Base-by-base conservation (phyloP, 2,329 filamentous ascomycete genomes). In the Cryphonectria naterciae region DNA sequence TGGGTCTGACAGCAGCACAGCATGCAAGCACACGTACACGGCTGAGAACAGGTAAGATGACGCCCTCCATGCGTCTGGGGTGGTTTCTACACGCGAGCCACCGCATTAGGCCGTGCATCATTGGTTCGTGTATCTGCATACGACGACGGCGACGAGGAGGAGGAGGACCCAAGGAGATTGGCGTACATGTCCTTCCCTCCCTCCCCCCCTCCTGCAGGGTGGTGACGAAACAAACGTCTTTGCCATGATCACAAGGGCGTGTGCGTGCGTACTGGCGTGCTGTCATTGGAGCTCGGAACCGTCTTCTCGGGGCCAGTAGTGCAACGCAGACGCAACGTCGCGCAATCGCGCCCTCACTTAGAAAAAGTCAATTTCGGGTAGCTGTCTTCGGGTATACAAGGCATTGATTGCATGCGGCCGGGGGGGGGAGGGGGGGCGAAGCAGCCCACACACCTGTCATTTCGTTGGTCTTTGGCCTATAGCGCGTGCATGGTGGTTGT, bases 271-370 rank as follows among this genome's bases (percentile, higher is more conserved):
- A 22, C 43, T 19, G 25, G 28, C n/a, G 11, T 62, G 37, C 63
- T 71, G 63, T 63, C 32, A 69, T 71, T 71, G 70, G 67, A 63
- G 63, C 35, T 60, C 56, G 39, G 67, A 39, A 64, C 63, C 70
- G 70, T 49, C 28, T 65, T 32, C 54, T 60, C 39, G 62, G 67
- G 32, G 35, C 41, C 32, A 43, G 54, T 35, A 65, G 39, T 46
- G 25, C 41, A 61, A 25, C 15, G 39, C 43, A 43, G 19, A 15
- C 13, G 46, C 25, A 43, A 11, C 46, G n/a, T 67, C 54, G 43
- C 56, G 64, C 52, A 22, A 39, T 41, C 22, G 49, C 32, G 49
- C 25, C 35, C 37, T 58, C 35, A 35, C 28, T 2, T 2, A 56
- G 41, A 41, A 67, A 35, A 11, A 58, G 58, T 35, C 43, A 15